phyloP scores from a whole-genome alignment of 169 alveolate species.

The Toxoplasma gondii region DNA sequence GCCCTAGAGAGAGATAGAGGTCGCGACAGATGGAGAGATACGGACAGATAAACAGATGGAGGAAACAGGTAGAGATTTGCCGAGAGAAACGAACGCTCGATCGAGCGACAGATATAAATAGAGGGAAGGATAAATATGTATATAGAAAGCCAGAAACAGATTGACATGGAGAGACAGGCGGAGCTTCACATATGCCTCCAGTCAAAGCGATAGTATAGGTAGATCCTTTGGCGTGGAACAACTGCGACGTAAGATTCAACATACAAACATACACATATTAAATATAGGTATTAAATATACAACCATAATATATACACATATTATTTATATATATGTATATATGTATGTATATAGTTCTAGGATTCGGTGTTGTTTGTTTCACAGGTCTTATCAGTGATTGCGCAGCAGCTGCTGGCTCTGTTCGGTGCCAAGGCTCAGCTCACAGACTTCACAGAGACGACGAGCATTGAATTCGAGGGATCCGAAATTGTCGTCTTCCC shows the following conservation, averaged over 20 bases:
- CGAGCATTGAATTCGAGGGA: slow-evolving; percentile 91
- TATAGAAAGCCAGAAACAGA: not conserved
- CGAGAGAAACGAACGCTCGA: not conserved
- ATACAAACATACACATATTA: too few species aligned
- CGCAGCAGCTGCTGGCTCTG: slow-evolving; percentile 81
- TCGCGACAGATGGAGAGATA: too few species aligned
- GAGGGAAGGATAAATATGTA: not conserved
- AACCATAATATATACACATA: too few species aligned
- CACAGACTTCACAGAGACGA: slow-evolving; percentile 12
- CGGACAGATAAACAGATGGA: too few species aligned
- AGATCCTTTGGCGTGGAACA: too few species aligned
- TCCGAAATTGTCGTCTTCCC: slow-evolving; percentile 90
- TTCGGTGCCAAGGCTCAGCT: slow-evolving; percentile 70
- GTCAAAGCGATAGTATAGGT: too few species aligned
- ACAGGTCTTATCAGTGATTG: slow-evolving; percentile 93
- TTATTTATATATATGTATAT: too few species aligned
- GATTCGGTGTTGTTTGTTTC: not conserved
- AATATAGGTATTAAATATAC: too few species aligned
- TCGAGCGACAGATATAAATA: not conserved
- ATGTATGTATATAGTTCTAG: too few species aligned
- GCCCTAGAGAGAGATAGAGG: too few species aligned
- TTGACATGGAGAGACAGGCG: not conserved
- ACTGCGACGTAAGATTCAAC: too few species aligned
- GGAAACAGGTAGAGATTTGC: too few species aligned
- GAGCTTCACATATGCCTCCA: not conserved